phyloP scores from a whole-genome alignment of 208 protist species.

The Perkinsela sp. region DNA sequence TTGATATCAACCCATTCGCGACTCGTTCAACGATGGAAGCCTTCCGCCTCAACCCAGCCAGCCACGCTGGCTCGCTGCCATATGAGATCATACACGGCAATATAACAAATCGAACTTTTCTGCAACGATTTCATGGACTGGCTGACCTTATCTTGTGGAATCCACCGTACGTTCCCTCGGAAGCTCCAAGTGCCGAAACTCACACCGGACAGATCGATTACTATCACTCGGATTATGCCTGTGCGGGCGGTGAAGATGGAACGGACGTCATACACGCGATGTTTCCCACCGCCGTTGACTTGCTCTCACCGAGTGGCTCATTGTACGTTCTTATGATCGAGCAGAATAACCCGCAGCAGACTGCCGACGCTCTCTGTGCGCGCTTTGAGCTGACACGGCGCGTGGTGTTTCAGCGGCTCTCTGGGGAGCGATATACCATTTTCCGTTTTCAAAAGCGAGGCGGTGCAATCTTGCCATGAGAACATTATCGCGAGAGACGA shows the following conservation, averaged over 20 bases:
- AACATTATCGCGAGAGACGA: too few relatives aligned
- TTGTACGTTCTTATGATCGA: background rate
- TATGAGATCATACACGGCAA: background rate
- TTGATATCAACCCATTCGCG: background rate
- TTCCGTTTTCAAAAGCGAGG: background rate
- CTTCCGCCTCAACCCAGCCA: background rate
- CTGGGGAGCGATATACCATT: background rate
- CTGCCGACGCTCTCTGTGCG: background rate
- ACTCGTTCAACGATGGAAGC: background rate
- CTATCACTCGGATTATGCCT: background rate
- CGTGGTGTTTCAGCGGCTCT: background rate
- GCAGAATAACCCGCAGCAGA: background rate
- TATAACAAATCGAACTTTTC: background rate
- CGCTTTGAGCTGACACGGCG: background rate
- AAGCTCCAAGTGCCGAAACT: background rate
- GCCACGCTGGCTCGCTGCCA: background rate
- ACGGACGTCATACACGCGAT: background rate
- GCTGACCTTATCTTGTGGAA: background rate
- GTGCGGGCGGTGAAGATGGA: background rate
- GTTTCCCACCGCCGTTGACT: background rate
- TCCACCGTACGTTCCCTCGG: background rate
- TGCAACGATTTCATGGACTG: background rate
- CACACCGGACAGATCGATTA: background rate
- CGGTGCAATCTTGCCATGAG: too few relatives aligned
- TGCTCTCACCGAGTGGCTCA: background rate